Base-by-base conservation (phyloP, 805 yeast genomes). In the Komagataella phaffii region DNA sequence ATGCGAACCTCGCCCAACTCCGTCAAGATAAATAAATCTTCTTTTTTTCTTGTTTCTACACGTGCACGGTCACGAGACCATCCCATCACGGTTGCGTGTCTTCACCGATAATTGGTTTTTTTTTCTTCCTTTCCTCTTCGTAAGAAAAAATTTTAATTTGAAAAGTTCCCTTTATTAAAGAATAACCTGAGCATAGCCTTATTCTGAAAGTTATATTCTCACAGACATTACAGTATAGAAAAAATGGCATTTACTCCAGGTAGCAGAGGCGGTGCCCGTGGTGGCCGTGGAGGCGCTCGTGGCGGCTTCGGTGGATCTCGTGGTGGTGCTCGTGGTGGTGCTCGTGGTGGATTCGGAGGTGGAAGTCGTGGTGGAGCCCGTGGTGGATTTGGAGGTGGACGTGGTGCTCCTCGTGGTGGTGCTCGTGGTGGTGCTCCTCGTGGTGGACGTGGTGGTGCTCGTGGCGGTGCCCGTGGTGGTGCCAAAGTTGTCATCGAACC, bases 401-500 rank as follows among this genome's bases (percentile, higher is more conserved):
- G 77, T 51, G 65, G 79, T 53, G 79, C 83, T 54, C 73, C 75
- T 48, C 64, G 73, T 52, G 80, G 80, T 46, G 77, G 80, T 51
- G 76, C 79, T 50, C 69, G 80, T 53, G 81, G 85, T 54, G 81
- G 87, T 50, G 69, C 73, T 55, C 69, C 73, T 53, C 62, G 76
- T 56, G 75, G 86, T 61, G 81, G 79, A 54, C 74, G 75, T 52
- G 69, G 85, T 57, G 82, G 87, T 59, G 89, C 86, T 64, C 61
- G 81, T 56, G 91, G 90, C 59, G 95, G 93, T 70, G 90, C 91
- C 57, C 67, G 76, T 58, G 93, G 91, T 63, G 95, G 95, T 69
- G 96, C 96, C 63, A 93, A 86, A 77, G 98, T 91, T 61, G 88
- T 91, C 65, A 85, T 91, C 61, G 99, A 93, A 76, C 97, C 98